Evolutionary conservation across 108 stramenopile species (phyloP).

Genomic region (Heterococcus sp.): DNA sequence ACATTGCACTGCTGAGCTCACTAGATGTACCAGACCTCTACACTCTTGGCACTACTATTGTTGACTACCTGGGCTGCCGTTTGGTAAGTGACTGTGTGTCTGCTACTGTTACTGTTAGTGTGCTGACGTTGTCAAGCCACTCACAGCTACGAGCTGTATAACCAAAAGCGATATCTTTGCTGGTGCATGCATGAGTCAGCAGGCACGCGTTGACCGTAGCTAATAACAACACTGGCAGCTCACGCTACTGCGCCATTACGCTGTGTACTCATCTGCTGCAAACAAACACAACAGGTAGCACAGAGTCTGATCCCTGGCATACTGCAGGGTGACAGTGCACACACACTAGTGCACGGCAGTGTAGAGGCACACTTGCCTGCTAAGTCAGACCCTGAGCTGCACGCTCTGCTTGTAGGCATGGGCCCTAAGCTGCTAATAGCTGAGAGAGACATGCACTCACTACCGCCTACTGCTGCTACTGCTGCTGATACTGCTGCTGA

Average conservation of each 20-base stretch:
- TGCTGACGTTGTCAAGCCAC: neutral
- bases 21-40: slow-evolving; percentile 53
- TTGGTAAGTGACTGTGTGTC: slow-evolving; percentile 31
- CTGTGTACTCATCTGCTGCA: neutral
- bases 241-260: neutral
- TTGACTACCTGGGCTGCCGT: slow-evolving; percentile 79
- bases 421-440: slow-evolving; percentile 37
- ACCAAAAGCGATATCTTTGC: too few species aligned
- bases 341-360: slow-evolving; percentile 80
- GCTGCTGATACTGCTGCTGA: slow-evolving; percentile 24
- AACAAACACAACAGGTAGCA: neutral
- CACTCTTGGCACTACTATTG: slow-evolving; percentile 82
- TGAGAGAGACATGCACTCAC: too few species aligned
- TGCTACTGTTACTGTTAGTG: neutral
- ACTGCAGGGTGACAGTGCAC: slow-evolving; percentile 74
- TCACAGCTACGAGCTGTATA: neutral
- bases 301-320: slow-evolving; percentile 74
- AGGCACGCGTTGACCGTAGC: too few species aligned
- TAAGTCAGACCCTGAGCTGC: slow-evolving; percentile 69
- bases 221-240: too few species aligned
- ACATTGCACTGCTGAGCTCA: slow-evolving; percentile 23
- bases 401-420: slow-evolving; percentile 57
- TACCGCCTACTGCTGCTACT: too few species aligned
- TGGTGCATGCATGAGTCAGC: too few species aligned
- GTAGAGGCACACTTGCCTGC: slow-evolving; percentile 73